Conservation (phyloP, 768 basidiomycete species). For the Rhodosporidiobolus odoratus region DNA sequence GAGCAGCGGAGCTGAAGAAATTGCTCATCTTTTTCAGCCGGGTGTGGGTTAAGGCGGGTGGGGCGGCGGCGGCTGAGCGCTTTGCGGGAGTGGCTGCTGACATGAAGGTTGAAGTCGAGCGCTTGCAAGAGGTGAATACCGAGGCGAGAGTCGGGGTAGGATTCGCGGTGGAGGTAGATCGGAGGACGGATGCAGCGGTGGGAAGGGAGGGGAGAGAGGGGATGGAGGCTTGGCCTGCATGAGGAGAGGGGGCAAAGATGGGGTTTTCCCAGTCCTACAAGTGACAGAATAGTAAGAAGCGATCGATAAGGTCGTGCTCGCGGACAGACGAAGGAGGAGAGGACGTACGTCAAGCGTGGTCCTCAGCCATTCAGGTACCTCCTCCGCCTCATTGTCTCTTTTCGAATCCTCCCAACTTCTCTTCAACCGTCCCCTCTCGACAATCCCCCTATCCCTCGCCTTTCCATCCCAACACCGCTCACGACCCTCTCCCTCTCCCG, state of each 20-base stretch:
- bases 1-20: conserved; percentile 9
- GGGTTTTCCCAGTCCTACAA: conserved; percentile 44
- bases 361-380: conserved; percentile 61
- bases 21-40: not conserved
- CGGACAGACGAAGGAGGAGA: not conserved
- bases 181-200: not conserved
- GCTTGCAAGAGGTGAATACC: conserved; percentile 8
- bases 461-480: not conserved
- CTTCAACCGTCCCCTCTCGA: conserved; percentile 5
- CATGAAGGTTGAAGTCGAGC: not conserved
- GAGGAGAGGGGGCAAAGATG: conserved; percentile 54
- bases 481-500: not conserved
- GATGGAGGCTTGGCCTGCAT: not conserved
- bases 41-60: not conserved
- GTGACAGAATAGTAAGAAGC: not conserved
- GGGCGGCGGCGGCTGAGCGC: not conserved
- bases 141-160: not conserved
- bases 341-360: conserved; percentile 56
- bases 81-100: no score
- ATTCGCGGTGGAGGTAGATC: not conserved
- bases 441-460: not conserved
- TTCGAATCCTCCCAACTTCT: conserved; percentile 19
- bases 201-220: conserved; percentile 1
- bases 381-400: conserved; percentile 22
- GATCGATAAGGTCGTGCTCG: not conserved